phyloP scores from a whole-genome alignment of 148 eudicot genomes.

The Fagopyrum homotropicum region DNA sequence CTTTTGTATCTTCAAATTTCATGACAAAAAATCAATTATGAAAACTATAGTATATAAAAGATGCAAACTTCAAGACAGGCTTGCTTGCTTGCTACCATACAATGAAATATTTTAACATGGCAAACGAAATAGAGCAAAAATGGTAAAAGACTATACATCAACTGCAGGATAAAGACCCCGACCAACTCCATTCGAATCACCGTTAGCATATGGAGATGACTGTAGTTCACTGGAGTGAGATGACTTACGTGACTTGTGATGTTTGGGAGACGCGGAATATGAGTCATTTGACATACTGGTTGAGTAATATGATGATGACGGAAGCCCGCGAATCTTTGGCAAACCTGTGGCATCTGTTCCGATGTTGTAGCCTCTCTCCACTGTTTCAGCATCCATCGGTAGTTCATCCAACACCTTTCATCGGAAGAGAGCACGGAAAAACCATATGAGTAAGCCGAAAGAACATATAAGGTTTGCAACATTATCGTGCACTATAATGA shows the following conservation, averaged over 20 bases:
- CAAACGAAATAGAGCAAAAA: background rate
- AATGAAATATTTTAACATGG: background rate
- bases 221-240: constrained; percentile 79
- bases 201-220: constrained; percentile 39
- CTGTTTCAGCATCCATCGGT: constrained; percentile 81
- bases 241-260: constrained; percentile 60
- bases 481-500: background rate
- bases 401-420: constrained; percentile 77
- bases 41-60: background rate
- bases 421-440: background rate
- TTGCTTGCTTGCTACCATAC: no score
- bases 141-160: constrained; percentile 16
- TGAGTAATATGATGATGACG: constrained; percentile 52
- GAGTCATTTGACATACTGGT: constrained; percentile 51
- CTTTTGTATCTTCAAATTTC: background rate
- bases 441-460: background rate
- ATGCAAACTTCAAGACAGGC: no score
- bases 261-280: constrained; percentile 52
- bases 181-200: constrained; percentile 63
- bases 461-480: background rate
- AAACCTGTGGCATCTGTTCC: constrained; percentile 73
- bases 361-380: constrained; percentile 77
- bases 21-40: background rate
- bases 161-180: constrained; percentile 49
- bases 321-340: constrained; percentile 70